Evolutionary conservation across 108 stramenopile species (phyloP), one percentile per base, ranked within the genome.

Genomic region (Cyclostephanos tholiformis): DNA sequence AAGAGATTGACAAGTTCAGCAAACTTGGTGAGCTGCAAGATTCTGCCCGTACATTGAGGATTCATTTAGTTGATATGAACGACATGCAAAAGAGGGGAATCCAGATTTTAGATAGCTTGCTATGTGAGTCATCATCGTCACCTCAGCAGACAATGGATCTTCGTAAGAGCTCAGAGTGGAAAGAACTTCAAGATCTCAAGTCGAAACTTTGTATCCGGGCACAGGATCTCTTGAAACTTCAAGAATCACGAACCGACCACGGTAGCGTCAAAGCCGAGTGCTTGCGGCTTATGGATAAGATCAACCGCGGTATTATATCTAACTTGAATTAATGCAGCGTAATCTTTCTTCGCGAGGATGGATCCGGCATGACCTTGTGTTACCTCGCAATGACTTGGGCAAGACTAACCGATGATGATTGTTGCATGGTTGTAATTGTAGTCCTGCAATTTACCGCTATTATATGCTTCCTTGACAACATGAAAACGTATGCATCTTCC

Each of bases 61-160:
- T 69, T 27, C 53, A 44, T n/a, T 53, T 77, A 25, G 26, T 56
- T 0, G 68, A 77, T 49, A 48, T 69, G 63, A 77, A n/a, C 13
- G 76, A 77, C 30, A 48, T 20, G 17, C 69, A 61, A 26, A 61
- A 36, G 9, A 27, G 39, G 25, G 63, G 41, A 30, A 69, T 77
- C 16, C 46, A 56, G 13, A 4, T 32, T 52, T n/a, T 77, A 43
- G 55, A 63, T 20, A 22, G 25, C 3, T 36, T 64, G 30, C 39
- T 67, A 46, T 36, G 52, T 4, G 55, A 36, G 27, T 43, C 48
- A 12, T 56, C 62, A 38, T 14, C 5, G 9, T 30, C 63, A 35
- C 12, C 29, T 48, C 62, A 41, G 22, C 36, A 56, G 12, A 64
- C 25, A 44, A 32, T 11, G 17, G 11, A 58, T 8, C 48, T 20